Evolutionary conservation across 108 stramenopile species (phyloP), one percentile per base, ranked within the genome.

Genomic region (Pseudonitzschia delicatissima): DNA sequence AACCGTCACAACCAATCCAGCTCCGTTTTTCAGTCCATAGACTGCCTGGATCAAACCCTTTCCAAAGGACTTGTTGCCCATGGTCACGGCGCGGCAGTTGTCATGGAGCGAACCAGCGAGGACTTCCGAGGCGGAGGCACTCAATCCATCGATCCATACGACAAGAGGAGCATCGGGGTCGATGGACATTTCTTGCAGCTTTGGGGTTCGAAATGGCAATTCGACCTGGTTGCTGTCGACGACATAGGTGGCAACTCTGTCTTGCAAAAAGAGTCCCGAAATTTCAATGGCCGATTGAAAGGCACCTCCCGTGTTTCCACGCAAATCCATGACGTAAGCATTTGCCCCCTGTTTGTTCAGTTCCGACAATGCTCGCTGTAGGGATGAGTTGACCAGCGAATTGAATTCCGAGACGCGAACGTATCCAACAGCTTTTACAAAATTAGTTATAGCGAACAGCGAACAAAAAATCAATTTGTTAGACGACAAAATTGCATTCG

Each of bases 21-120:
- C 85, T 3, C 96, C 96, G 72, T 96, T 92, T 44, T 84, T 86
- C 64, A 98, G 62, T 12, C 96, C 96, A 67, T 96, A 96, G 42
- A 97, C 96, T 6, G 92, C 96, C 75, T 98, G 98, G 20, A 98
- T 93, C 20, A 96, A 66, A 29, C 98, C 98, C 65, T 98, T 98
- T 5, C 98, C 98, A 77, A 96, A 98, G 27, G 80, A 77, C 13
- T 78, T 79, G 27, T 86, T 74, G 5, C 98, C 96, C 88, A 93
- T 95, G 9, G 94, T 82, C 36, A 93, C 82, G n/a, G 96, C 95
- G 4, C 91, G 73, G 62, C 98, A 97, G 63, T 98, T 93, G 71
- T 97, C 96, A 26, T 87, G 87, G 34, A 98, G 68, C 11, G 94
- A 90, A 5, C 92, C 94, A 11, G 96, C 87, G 45, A 98, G 71